These are phyloP conservation scores for Cetradonia linearis DNA, from an alignment of 495 filamentous ascomycete species.

Conservation along the genomic window DNA sequence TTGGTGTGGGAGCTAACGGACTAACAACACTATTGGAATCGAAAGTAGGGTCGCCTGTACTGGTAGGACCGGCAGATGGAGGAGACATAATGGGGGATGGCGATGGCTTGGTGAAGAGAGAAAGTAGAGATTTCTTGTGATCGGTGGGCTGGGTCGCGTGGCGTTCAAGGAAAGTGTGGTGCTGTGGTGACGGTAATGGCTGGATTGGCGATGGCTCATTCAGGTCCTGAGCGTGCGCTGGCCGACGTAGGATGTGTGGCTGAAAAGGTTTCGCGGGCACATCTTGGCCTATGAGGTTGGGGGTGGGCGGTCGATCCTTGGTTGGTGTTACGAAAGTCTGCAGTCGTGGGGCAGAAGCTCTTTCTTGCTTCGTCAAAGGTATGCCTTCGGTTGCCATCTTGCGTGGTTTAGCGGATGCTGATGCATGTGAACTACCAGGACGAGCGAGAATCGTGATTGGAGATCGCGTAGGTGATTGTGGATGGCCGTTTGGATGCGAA, in stretches of 20 bases:
- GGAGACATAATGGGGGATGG: slow-evolving; percentile 24
- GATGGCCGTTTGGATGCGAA: neutral
- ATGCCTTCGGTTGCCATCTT: neutral
- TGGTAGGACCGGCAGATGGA: slow-evolving; percentile 14
- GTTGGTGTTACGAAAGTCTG: slow-evolving; percentile 7
- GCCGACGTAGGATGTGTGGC: slow-evolving; percentile 50
- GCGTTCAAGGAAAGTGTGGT: slow-evolving; percentile 27
- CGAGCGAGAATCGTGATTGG: slow-evolving; percentile 22
- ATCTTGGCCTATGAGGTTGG: slow-evolving; percentile 22
- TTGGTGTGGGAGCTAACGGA: slow-evolving; percentile 36
- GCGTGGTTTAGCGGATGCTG: slow-evolving; percentile 3
- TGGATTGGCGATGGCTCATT: slow-evolving; percentile 26
- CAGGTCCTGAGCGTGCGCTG: slow-evolving; percentile 26
- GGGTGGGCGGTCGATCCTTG: slow-evolving; percentile 15
- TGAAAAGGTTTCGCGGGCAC: slow-evolving; percentile 41
- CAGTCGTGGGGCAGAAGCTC: slow-evolving; percentile 18
- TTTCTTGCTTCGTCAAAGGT: slow-evolving; percentile 20
- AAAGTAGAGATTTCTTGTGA: slow-evolving; percentile 59
- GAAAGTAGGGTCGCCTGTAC: slow-evolving; percentile 30
- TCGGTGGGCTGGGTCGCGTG: slow-evolving; percentile 42
- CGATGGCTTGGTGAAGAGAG: slow-evolving; percentile 55
- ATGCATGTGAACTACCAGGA: slow-evolving; percentile 14
- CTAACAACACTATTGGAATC: slow-evolving; percentile 33
- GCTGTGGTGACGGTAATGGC: slow-evolving; percentile 22
- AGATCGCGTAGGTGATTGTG: slow-evolving; percentile 14